phyloP scores from a whole-genome alignment of 345 rosid genomes.

The Syzygium grande region DNA sequence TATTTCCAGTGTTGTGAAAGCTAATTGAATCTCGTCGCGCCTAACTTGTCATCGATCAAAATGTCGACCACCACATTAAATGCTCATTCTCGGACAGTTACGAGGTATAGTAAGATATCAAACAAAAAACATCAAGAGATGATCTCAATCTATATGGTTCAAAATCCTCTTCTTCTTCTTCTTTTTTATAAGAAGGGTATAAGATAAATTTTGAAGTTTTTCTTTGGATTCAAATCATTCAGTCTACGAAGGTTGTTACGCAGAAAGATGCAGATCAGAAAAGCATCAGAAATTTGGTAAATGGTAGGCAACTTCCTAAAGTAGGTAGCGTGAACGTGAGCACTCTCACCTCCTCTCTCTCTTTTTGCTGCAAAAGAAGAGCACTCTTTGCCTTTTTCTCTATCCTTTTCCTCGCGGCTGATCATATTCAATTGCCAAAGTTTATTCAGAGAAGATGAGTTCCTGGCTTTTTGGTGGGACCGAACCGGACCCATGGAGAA shows the following conservation, averaged over 20 bases:
- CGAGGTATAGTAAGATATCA: background rate
- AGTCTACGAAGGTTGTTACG: background rate
- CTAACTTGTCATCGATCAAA: background rate
- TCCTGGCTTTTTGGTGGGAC: too few species aligned
- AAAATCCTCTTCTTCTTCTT: too few species aligned
- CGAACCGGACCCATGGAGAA: too few species aligned
- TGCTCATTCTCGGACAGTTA: background rate
- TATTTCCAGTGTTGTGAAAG: background rate
- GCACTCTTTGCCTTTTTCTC: too few species aligned
- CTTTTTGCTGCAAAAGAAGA: too few species aligned
- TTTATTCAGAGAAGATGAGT: too few species aligned
- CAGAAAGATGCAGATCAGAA: background rate
- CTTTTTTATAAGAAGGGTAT: background rate
- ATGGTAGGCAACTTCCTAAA: background rate
- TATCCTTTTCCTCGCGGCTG: too few species aligned
- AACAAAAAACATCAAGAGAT: fast-evolving
- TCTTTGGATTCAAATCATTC: background rate
- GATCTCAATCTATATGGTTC: too few species aligned
- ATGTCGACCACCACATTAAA: background rate
- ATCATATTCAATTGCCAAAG: too few species aligned
- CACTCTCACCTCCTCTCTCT: too few species aligned
- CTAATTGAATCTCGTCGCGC: too few species aligned
- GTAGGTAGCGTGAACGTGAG: too few species aligned
- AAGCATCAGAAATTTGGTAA: background rate
- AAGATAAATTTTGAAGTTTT: background rate